Conservation (phyloP, 495 filamentous ascomycete genomes). For the Xylaria venustula region DNA sequence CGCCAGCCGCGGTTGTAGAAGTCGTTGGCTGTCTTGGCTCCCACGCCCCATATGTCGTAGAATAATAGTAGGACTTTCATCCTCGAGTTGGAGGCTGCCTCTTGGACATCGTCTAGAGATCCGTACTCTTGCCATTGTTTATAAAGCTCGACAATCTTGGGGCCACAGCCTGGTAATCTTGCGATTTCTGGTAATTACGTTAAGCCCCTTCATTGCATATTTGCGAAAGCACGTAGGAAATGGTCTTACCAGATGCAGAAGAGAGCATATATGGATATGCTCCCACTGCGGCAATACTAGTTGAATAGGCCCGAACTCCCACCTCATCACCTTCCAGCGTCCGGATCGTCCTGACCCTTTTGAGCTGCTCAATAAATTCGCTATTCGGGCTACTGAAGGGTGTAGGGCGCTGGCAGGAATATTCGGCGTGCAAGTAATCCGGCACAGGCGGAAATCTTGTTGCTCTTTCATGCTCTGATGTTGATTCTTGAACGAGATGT, state of each 20-base stretch:
- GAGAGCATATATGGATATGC: slow-evolving; percentile 66
- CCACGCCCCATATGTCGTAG: slow-evolving; percentile 86
- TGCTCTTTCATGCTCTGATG: slow-evolving; percentile 65
- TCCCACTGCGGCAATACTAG: slow-evolving; percentile 75
- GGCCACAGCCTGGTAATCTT: slow-evolving; percentile 74
- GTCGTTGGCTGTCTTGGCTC: slow-evolving; percentile 74
- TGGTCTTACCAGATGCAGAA: slow-evolving; percentile 32
- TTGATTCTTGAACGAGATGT: slow-evolving; percentile 61
- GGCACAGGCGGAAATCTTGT: slow-evolving; percentile 57
- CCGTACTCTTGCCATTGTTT: slow-evolving; percentile 66
- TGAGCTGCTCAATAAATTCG: slow-evolving; percentile 70
- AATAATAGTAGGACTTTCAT: slow-evolving; percentile 67
- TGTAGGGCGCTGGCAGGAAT: slow-evolving; percentile 79
- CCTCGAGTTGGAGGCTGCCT: slow-evolving; percentile 61
- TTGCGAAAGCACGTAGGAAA: too few relatives aligned
- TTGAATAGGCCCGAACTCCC: slow-evolving; percentile 84
- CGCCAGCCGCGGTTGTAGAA: slow-evolving; percentile 83
- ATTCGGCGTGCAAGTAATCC: slow-evolving; percentile 68
- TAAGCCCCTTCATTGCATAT: too few relatives aligned
- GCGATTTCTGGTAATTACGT: slow-evolving; percentile 56
- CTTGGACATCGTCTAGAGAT: slow-evolving; percentile 58
- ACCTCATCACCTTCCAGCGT: slow-evolving; percentile 70
- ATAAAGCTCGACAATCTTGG: slow-evolving; percentile 77
- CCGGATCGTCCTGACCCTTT: slow-evolving; percentile 71
- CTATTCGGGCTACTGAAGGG: slow-evolving; percentile 70